These are phyloP conservation scores for Cytospora piceae DNA, from an alignment of 2,329 filamentous ascomycete species.

Conservation along the genomic window DNA sequence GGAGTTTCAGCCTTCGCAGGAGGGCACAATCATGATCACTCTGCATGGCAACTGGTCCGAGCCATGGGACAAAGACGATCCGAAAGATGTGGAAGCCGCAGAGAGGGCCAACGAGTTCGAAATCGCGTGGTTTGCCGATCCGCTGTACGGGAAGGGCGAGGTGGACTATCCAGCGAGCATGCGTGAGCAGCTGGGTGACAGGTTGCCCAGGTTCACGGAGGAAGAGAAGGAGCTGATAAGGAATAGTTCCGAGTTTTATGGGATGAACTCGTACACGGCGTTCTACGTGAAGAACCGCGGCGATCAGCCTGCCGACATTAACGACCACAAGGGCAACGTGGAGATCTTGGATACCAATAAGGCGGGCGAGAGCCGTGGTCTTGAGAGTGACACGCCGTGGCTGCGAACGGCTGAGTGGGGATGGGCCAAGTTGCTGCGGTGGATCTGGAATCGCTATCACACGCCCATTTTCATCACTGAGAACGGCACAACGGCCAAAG, in stretches of 20 bases:
- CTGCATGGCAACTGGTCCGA: conserved; percentile 48
- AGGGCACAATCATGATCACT: conserved; percentile 46
- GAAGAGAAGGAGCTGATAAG: conserved; percentile 45
- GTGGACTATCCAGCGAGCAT: conserved; percentile 46
- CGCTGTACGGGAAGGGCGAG: conserved; percentile 42
- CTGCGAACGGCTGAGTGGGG: conserved; percentile 45
- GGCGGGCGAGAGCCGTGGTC: conserved; percentile 39
- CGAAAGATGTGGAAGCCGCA: conserved; percentile 43
- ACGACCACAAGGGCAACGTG: conserved; percentile 47
- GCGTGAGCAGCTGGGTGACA: conserved; percentile 44
- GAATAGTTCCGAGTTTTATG: conserved; percentile 45
- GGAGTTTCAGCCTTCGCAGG: conserved; percentile 44
- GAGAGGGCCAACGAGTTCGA: conserved; percentile 47
- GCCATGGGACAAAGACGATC: conserved; percentile 43
- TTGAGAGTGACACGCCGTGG: conserved; percentile 46
- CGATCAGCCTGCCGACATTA: conserved; percentile 41
- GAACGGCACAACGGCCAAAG: conserved; percentile 47
- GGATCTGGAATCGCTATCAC: conserved; percentile 46
- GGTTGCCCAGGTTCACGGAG: conserved; percentile 43
- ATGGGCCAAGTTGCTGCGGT: conserved; percentile 44
- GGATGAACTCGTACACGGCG: conserved; percentile 49
- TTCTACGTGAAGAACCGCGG: conserved; percentile 43
- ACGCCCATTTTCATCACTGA: conserved; percentile 49
- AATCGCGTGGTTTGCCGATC: conserved; percentile 48
- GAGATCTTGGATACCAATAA: conserved; percentile 43